These are phyloP conservation scores for Leishmania aethiopica DNA, from an alignment of 208 protist genomes.

Conservation along the genomic window DNA sequence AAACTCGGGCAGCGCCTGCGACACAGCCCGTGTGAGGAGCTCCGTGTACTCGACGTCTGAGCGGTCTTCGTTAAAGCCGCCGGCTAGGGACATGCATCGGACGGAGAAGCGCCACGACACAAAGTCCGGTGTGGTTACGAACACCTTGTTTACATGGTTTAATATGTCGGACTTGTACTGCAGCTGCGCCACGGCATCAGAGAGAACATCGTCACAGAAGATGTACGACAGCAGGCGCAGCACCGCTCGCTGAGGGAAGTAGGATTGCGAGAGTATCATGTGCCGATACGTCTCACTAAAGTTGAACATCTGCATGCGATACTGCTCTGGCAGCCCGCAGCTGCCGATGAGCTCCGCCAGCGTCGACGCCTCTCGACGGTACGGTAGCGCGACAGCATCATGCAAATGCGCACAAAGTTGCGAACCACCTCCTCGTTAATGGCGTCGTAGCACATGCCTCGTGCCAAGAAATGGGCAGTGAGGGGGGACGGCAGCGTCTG, in stretches of 20 bases:
- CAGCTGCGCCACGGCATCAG: slow-evolving; percentile 84
- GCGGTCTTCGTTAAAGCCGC: slow-evolving; percentile 86
- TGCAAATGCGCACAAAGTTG: slow-evolving; percentile 85
- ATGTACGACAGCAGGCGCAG: slow-evolving; percentile 84
- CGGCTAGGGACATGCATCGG: slow-evolving; percentile 86
- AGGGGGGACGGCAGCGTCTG: slow-evolving; percentile 61
- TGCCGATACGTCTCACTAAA: slow-evolving; percentile 89
- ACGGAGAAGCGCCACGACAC: slow-evolving; percentile 90
- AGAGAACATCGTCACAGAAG: slow-evolving; percentile 86
- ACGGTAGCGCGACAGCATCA: slow-evolving; percentile 79
- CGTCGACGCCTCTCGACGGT: slow-evolving; percentile 73
- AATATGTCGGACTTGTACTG: slow-evolving; percentile 92
- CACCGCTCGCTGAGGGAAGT: slow-evolving; percentile 85
- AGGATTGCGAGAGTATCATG: slow-evolving; percentile 87
- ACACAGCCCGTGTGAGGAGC: slow-evolving; percentile 64
- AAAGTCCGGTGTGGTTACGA: slow-evolving; percentile 84
- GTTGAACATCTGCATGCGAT: slow-evolving; percentile 88
- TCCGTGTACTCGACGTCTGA: slow-evolving; percentile 89
- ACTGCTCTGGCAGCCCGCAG: slow-evolving; percentile 80
- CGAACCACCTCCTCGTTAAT: slow-evolving; percentile 79
- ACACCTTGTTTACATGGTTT: slow-evolving; percentile 89
- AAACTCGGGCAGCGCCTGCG: slow-evolving; percentile 79
- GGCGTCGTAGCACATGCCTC: slow-evolving; percentile 82
- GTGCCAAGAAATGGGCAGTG: slow-evolving; percentile 72
- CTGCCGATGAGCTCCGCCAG: slow-evolving; percentile 84